Base-by-base conservation (phyloP, 2,329 filamentous ascomycete species). In the Diaporthe citrichinensis region DNA sequence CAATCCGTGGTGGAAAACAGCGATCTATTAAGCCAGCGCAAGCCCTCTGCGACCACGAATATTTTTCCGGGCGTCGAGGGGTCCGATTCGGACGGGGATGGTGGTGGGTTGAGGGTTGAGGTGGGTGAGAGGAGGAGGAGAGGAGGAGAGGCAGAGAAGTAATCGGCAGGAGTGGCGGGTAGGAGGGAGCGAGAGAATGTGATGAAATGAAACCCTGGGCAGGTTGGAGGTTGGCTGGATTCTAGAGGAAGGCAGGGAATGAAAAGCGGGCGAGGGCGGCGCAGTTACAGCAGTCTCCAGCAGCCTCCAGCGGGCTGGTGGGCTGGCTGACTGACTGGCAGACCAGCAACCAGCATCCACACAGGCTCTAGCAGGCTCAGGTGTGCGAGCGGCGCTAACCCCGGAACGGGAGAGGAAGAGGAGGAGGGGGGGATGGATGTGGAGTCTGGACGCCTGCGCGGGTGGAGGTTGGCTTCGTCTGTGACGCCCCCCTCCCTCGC, bases 211-310 rank as follows among this genome's bases (percentile, higher is more conserved):
- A 69, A 69, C 65, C 49, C 49, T 23, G 65, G 49, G 34, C 49
- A 39, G 49, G 34, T 69, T 69, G 65, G 65, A 69, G 65, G 46
- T 53, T 55, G 65, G 65, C 65, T 69, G 65, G 65, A 69, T 69
- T 69, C 49, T 53, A 28, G 65, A 69, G 49, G 49, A 69, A 28
- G 65, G 65, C 65, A 69, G 65, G 65, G 65, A 41, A 55, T 55
- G 65, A 68, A 69, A 69, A 69, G 65, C 65, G 65, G 65, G 65
- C 49, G 65, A 69, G 65, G 65, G 65, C 65, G 65, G 65, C 65
- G 65, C 49, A 69, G 65, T 34, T 39, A 36, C 46, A 41, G 49
- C 49, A 68, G 65, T 41, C 65, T 68, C 46, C 62, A 68, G 62
- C 34, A 46, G 25, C 39, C 62, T 53, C 23, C 62, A 39, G 46